Conservation (phyloP, 345 rosid genomes). For the Rhodamnia rubescens region DNA sequence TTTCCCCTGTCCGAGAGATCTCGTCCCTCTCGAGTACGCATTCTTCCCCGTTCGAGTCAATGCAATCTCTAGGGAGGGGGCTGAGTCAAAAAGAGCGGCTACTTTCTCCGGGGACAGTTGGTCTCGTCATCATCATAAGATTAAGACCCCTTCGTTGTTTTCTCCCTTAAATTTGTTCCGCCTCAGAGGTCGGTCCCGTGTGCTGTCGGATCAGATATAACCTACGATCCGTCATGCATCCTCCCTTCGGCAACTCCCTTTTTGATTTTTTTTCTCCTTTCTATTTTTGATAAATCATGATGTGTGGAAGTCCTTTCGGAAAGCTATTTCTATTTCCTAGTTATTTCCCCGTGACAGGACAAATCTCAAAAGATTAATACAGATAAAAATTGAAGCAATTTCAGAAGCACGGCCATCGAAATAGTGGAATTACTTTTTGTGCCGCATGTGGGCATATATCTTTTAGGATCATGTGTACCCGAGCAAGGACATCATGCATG, state of each 20-base stretch:
- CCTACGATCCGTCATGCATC: background rate
- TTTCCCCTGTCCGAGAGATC: background rate
- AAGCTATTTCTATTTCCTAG: background rate
- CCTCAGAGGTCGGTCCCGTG: background rate
- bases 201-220: background rate
- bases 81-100: background rate
- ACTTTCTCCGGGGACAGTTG: background rate
- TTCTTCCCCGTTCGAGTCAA: background rate
- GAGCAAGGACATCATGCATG: background rate
- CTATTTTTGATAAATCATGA: background rate
- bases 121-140: background rate
- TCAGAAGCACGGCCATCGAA: background rate
- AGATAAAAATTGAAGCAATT: background rate
- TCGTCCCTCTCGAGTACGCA: background rate
- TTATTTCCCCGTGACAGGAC: background rate
- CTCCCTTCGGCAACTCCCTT: background rate
- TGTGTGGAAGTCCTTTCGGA: background rate
- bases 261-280: rapidly evolving
- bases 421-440: background rate
- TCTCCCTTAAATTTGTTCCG: background rate
- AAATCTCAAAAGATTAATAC: background rate
- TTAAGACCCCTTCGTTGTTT: background rate
- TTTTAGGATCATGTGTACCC: background rate
- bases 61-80: background rate
- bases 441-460: background rate